Conservation (phyloP, 1,139 yeast genomes). For the Candida albicans region DNA sequence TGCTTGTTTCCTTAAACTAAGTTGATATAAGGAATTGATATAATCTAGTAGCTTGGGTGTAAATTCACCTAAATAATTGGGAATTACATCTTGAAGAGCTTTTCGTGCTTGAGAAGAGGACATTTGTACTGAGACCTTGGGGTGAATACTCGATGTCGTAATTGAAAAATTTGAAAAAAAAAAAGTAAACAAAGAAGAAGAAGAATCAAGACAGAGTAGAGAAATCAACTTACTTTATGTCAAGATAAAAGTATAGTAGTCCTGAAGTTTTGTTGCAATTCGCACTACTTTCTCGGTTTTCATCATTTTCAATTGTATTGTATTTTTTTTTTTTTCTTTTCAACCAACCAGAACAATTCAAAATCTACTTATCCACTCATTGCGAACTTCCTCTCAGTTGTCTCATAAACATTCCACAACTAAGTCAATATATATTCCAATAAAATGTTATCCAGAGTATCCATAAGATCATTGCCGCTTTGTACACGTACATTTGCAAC, state of each 20-base stretch:
- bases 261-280: not conserved
- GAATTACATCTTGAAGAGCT: conserved; percentile 48
- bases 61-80: conserved; percentile 47
- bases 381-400: not conserved
- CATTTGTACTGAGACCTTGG: conserved; percentile 4
- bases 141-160: too few relatives aligned
- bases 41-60: conserved; percentile 50
- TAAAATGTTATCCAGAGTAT: conserved; percentile 25
- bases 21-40: conserved; percentile 50
- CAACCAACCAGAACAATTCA: conserved; percentile 17
- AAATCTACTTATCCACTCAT: conserved; percentile 8
- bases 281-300: conserved; percentile 1
- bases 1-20: conserved; percentile 51
- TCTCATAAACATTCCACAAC: not conserved
- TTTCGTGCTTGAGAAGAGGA: conserved; percentile 26
- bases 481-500: conserved; percentile 23
- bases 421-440: not conserved
- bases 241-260: too few relatives aligned
- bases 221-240: too few relatives aligned
- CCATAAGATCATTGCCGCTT: conserved; percentile 17
- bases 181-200: too few relatives aligned
- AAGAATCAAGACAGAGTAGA: too few relatives aligned
- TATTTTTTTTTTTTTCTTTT: conserved; percentile 1
- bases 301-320: not conserved
- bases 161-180: too few relatives aligned